Base-by-base conservation (phyloP, 352 stramenopile genomes). In the Pythium rhizo-oryzae region DNA sequence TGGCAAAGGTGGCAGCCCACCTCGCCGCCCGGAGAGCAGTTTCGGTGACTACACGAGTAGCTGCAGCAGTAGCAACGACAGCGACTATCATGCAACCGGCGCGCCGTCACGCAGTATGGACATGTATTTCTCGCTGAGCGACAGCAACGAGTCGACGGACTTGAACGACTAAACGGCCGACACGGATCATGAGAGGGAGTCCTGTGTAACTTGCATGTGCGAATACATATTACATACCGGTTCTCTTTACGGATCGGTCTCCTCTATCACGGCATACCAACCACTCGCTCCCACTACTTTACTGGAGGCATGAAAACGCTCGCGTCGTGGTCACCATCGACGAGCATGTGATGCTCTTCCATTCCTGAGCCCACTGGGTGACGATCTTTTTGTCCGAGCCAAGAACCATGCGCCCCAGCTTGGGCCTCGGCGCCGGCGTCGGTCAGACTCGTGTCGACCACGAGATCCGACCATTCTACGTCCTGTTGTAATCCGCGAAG, bases 111-210 rank as follows among this genome's bases (percentile, higher is more conserved):
- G 53, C 5, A 50, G 8, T 47, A 68, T 68, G 62, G 54, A 60
- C 8, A 52, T 62, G 11, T 52, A 68, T 4, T 68, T 57, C 33
- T 24, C 62, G 24, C 52, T 68, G 19, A 68, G 53, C 23, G 72
- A 76, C 59, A n/a, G 18, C 18, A 47, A 47, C 41, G 41, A 47
- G 13, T 47, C 41, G 30, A 46, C 54, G 49, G 28, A 64, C 56
- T 37, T 61, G 58, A 62, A 41, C 28, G 56, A 37, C 24, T 61
- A 13, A 60, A 19, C n/a, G n/a, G n/a, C n/a, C n/a, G n/a, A n/a
- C n/a, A n/a, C n/a, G n/a, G n/a, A n/a, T n/a, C n/a, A n/a, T n/a
- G n/a, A n/a, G n/a, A 41, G 7, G 35, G 7, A 12, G 7, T 43
- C 11, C 13, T 9, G 9, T 18, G 9, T 4, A 9, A 4, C 9